Evolutionary conservation across 164 flowering plant genomes (phyloP), one percentile per base, ranked within the genome.

Genomic region (Magnolia officinalis): DNA sequence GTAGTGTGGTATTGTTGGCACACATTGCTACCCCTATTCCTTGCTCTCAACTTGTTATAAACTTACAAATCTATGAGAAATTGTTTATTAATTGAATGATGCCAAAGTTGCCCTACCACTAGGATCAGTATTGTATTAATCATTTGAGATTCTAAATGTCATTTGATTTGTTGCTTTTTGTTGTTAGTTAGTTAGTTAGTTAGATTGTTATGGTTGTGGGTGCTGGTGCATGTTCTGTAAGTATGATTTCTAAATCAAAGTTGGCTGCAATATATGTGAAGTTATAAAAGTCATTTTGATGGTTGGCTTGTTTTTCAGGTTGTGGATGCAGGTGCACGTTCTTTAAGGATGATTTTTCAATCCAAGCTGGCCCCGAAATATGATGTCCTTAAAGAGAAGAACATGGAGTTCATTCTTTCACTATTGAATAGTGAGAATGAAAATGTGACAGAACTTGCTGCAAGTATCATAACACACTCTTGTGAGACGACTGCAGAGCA

Each of bases 311-410:
- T 16, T 55, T 74, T 82, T 71, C 84, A 96, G 99, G 97, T 96
- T 80, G 94, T 90, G 75, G 98, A 93, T 86, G 96, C 99, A 31
- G 90, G 85, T 84, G 98, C 99, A 21, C 97, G 99, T 51, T 85
- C 98, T 55, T 89, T 96, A 61, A 89, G 86, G 77, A 87, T 94
- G 92, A 89, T 96, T 64, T 96, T 87, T 81, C 97, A 91, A 75
- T 96, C 99, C 26, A 92, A 92, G 81, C 58, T 90, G 76, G 92
- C 98, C 76, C 98, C 99, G 10, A 92, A 93, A 78, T 92, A 85
- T 77, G 89, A 92, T 81, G 84, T 94, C 70, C 84, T 85, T 74
- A 77, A 82, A 67, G 84, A 78, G 66, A 76, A 88, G 80, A 89
- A 88, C 75, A 81, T 89, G 86, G 87, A 87, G 21, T 92, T 90